A percentile compares a stretch with the other conserved stretches of the same genome.
Evolutionary conservation across 768 basidiomycete species (phyloP).

Genomic region (Xerocomus brunneocitrinus): DNA sequence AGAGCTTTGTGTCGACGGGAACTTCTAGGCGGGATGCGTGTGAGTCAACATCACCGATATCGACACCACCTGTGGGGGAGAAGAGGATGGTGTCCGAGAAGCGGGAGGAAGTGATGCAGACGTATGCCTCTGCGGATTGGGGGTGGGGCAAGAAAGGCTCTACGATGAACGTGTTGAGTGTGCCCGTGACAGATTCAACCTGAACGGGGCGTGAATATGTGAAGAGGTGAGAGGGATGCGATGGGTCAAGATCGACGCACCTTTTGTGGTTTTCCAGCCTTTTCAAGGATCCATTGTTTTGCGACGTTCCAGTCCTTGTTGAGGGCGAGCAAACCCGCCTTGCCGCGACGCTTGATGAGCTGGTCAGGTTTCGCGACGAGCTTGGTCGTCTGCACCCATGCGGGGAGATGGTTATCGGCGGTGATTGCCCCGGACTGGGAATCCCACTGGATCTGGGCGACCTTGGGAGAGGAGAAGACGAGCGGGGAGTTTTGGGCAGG

Average conservation of each 20-base stretch:
- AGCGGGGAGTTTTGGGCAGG: constrained; percentile 37
- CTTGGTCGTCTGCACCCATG: constrained; percentile 80
- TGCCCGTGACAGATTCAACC: constrained; percentile 94
- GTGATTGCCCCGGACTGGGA: constrained; percentile 58
- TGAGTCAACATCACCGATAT: constrained; percentile 96
- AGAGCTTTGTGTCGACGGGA: constrained; percentile 57
- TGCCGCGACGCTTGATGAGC: constrained; percentile 99
- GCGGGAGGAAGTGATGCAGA: constrained; percentile 94
- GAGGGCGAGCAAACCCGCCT: constrained; percentile 90
- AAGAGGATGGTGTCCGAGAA: constrained; percentile 96
- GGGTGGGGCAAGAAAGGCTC: constrained; percentile 99
- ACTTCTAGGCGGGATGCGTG: constrained; percentile 90
- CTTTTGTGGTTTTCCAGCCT: constrained; percentile 91
- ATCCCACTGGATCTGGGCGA: constrained; percentile 89
- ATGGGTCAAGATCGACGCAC: constrained; percentile 28
- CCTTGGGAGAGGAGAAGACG: constrained; percentile 65
- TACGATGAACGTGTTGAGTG: constrained; percentile 94
- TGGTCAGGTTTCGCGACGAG: constrained; percentile 97
- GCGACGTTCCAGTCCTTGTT: constrained; percentile 93
- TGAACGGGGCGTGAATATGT: constrained; percentile 28
- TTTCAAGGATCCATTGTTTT: constrained; percentile 78
- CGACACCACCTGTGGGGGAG: constrained; percentile 98
- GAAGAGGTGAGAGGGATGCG: constrained; percentile 6
- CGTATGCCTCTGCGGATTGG: constrained; percentile 92
- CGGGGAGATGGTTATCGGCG: constrained; percentile 56